Conservation (phyloP, 768 basidiomycete genomes). For the Clitopilus passeckerianus region DNA sequence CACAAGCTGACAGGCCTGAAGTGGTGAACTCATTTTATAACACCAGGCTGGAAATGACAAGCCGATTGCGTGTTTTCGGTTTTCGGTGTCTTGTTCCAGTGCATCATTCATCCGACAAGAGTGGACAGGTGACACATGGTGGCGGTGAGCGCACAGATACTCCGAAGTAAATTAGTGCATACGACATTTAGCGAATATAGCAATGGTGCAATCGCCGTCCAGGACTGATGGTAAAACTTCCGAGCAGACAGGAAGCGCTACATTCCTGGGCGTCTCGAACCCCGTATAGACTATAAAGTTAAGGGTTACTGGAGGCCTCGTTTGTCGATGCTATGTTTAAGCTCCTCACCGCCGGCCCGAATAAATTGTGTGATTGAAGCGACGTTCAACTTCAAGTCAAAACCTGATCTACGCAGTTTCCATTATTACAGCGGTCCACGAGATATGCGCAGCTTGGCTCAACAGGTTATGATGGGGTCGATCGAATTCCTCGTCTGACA, state of each 20-base stretch:
- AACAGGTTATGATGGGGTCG: neutral
- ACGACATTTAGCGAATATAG: slow-evolving; percentile 4
- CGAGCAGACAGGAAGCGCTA: neutral
- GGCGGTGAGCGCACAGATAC: slow-evolving; percentile 27
- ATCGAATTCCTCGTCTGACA: neutral
- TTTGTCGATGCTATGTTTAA: neutral
- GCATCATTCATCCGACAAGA: slow-evolving; percentile 3
- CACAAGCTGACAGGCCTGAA: neutral
- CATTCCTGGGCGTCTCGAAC: slow-evolving; percentile 1
- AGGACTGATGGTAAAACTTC: slow-evolving; percentile 5
- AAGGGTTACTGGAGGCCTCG: slow-evolving; percentile 1
- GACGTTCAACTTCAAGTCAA: neutral
- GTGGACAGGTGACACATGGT: slow-evolving; percentile 20
- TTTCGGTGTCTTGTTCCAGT: slow-evolving; percentile 1
- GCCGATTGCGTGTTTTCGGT: neutral
- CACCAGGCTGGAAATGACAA: slow-evolving; percentile 3
- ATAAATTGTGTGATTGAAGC: neutral
- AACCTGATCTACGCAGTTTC: neutral
- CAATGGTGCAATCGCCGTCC: slow-evolving; percentile 14
- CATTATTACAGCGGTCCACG: neutral
- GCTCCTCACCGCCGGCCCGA: neutral
- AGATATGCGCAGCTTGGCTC: neutral
- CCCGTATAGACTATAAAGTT: slow-evolving; percentile 10
- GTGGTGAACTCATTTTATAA: neutral
- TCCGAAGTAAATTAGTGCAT: slow-evolving; percentile 21